phyloP scores from a whole-genome alignment of 345 rosid genomes.

The Turnera subulata region DNA sequence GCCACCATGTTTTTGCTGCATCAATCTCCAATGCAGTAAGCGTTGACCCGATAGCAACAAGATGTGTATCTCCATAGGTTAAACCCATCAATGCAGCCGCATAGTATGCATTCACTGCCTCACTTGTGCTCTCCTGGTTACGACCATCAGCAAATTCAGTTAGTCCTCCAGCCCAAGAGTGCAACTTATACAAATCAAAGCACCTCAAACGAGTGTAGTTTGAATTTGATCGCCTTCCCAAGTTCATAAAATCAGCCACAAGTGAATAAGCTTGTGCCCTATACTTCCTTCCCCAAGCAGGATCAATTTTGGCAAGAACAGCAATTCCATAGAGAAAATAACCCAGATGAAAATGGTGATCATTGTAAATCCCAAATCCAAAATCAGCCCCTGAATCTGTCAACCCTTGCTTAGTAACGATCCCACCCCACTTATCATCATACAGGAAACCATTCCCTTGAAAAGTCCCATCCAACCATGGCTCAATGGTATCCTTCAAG shows the following conservation, averaged over 20 bases:
- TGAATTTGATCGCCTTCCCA: constrained; percentile 49
- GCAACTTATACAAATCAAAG: constrained; percentile 83
- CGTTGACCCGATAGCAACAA: constrained; percentile 59
- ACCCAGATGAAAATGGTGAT: constrained; percentile 85
- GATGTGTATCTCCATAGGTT: constrained; percentile 85
- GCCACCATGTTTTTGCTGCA: constrained; percentile 93
- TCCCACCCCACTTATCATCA: constrained; percentile 86
- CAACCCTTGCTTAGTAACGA: constrained; percentile 65
- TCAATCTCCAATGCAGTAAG: constrained; percentile 78
- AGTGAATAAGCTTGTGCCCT: constrained; percentile 75
- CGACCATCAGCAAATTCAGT: constrained; percentile 85
- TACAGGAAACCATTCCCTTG: constrained; percentile 68
- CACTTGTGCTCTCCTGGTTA: constrained; percentile 90
- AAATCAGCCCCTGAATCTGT: constrained; percentile 70
- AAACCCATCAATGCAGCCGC: constrained; percentile 87
- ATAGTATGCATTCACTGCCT: constrained; percentile 88
- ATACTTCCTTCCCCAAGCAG: constrained; percentile 79
- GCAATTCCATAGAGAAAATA: constrained; percentile 88
- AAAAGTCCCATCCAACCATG: constrained; percentile 84
- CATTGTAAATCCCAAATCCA: constrained; percentile 76
- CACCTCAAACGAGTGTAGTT: constrained; percentile 73
- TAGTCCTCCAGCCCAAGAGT: constrained; percentile 96
- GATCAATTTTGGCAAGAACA: constrained; percentile 77
- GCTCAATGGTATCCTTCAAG: constrained; percentile 70
- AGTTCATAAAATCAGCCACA: constrained; percentile 76